Conservation (phyloP, 352 stramenopile genomes). For the Globisporangium uncinulatum region DNA sequence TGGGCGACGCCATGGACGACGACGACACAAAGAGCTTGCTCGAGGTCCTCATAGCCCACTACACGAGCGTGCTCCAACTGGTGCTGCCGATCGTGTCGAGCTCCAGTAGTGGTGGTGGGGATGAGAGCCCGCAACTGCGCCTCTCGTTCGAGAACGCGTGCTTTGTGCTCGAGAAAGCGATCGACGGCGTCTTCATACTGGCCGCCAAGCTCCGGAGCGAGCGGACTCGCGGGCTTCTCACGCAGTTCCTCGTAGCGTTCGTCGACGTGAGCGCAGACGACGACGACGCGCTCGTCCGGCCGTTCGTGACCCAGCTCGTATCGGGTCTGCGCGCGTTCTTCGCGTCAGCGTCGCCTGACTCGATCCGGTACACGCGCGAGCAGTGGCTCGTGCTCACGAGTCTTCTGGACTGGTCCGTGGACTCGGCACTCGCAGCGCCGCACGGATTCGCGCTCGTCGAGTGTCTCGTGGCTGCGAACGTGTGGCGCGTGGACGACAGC, state of each 20-base stretch:
- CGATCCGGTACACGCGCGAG: conserved; percentile 31
- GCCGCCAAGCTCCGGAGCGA: conserved; percentile 35
- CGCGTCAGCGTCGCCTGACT: conserved; percentile 19
- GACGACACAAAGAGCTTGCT: conserved; percentile 28
- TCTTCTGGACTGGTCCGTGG: conserved; percentile 54
- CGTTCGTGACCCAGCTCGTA: conserved; percentile 60
- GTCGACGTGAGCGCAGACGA: conserved; percentile 60
- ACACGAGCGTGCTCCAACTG: conserved; percentile 32
- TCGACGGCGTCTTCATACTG: conserved; percentile 51
- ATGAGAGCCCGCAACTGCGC: neutral
- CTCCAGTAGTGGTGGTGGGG: conserved; percentile 12
- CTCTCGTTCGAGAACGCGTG: conserved; percentile 61
- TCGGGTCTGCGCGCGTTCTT: conserved; percentile 27
- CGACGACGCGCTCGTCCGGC: conserved; percentile 51
- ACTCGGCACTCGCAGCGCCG: conserved; percentile 30
- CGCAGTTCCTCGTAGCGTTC: conserved; percentile 37
- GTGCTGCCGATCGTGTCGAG: conserved; percentile 39
- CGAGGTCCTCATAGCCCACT: conserved; percentile 44
- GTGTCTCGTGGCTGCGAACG: conserved; percentile 41
- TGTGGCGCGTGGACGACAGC: conserved; percentile 48
- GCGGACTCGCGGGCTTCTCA: conserved; percentile 24
- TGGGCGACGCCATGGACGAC: conserved; percentile 32
- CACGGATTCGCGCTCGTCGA: conserved; percentile 64
- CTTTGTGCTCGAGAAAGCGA: conserved; percentile 53
- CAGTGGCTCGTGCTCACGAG: conserved; percentile 62